phyloP scores from a whole-genome alignment of 208 protist genomes.

The Leishmania gerbilli region DNA sequence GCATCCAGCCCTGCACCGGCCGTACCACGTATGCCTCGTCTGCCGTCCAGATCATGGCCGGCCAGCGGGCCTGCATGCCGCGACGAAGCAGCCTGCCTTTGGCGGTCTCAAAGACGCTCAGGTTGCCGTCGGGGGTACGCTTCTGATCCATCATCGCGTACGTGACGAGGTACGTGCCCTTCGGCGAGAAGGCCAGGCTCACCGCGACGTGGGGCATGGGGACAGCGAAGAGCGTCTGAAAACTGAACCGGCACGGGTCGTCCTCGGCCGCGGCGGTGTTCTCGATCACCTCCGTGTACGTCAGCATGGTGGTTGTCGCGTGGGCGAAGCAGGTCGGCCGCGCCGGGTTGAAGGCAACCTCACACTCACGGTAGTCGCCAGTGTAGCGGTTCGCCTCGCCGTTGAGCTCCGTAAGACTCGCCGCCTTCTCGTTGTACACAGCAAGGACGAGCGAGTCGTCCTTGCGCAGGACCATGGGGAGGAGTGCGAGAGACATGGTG shows the following conservation, averaged over 20 bases:
- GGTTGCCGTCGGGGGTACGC: constrained; percentile 77
- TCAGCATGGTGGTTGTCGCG: constrained; percentile 71
- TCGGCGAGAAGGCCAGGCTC: constrained; percentile 66
- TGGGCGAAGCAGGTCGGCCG: constrained; percentile 67
- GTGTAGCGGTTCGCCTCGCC: constrained; percentile 37
- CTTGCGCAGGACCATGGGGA: constrained; percentile 80
- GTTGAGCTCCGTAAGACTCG: constrained; percentile 51
- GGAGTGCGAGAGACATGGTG: constrained; percentile 18
- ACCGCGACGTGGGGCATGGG: constrained; percentile 67
- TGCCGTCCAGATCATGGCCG: constrained; percentile 73
- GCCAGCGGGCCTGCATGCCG: constrained; percentile 82
- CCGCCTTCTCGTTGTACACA: constrained; percentile 64
- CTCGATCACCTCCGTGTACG: constrained; percentile 61
- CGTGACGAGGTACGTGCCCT: constrained; percentile 70
- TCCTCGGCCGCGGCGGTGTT: constrained; percentile 19
- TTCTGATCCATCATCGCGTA: constrained; percentile 84
- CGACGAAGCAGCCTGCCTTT: constrained; percentile 59
- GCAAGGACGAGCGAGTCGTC: constrained; percentile 68
- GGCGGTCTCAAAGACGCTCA: constrained; percentile 61
- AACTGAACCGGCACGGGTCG: constrained; percentile 20
- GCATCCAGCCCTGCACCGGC: constrained; percentile 71
- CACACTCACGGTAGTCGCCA: constrained; percentile 86
- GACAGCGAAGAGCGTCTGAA: constrained; percentile 61
- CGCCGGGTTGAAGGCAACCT: constrained; percentile 71
- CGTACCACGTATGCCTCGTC: constrained; percentile 70